Evolutionary conservation across 2,329 filamentous ascomycete species (phyloP).

Genomic region (Epichloe festucae): DNA sequence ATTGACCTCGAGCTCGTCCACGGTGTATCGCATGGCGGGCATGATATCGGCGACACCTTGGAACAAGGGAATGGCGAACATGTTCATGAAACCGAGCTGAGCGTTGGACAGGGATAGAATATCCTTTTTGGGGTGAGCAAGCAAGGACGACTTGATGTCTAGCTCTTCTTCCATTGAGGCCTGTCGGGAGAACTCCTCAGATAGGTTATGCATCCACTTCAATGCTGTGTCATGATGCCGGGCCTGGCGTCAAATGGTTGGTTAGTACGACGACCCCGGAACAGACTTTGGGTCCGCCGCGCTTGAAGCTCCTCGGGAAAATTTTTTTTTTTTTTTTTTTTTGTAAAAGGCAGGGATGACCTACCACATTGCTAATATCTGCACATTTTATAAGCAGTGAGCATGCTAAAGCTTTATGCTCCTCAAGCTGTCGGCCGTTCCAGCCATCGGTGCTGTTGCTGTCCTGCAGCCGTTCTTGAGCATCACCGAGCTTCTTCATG

Average conservation of each 20-base stretch:
- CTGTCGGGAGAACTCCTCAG: constrained; percentile 89
- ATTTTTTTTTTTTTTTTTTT: too few species aligned
- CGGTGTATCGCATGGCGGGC: constrained; percentile 71
- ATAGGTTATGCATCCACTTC: constrained; percentile 86
- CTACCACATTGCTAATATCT: constrained; percentile 94
- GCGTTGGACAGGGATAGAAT: constrained; percentile 70
- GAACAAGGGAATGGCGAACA: constrained; percentile 89
- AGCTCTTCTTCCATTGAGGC: constrained; percentile 83
- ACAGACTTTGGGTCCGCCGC: background rate
- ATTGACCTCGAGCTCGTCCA: constrained; percentile 70
- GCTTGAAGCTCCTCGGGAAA: too few species aligned
- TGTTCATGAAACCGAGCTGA: constrained; percentile 91
- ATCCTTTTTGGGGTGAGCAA: constrained; percentile 74
- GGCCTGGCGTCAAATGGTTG: constrained; percentile 40
- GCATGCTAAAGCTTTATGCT: constrained; percentile 70
- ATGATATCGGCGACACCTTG: constrained; percentile 76
- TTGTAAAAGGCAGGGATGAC: constrained; percentile 22
- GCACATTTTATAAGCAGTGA: constrained; percentile 93
- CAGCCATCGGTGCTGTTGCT: constrained; percentile 57
- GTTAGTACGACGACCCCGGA: background rate
- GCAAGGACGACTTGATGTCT: constrained; percentile 75
- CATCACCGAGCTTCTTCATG: constrained; percentile 72
- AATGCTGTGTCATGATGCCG: constrained; percentile 71
- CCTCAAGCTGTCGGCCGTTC: constrained; percentile 62
- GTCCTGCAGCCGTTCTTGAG: constrained; percentile 65